Base-by-base conservation (phyloP, 2,329 filamentous ascomycete species). In the Tolypocladium ovalisporum region DNA sequence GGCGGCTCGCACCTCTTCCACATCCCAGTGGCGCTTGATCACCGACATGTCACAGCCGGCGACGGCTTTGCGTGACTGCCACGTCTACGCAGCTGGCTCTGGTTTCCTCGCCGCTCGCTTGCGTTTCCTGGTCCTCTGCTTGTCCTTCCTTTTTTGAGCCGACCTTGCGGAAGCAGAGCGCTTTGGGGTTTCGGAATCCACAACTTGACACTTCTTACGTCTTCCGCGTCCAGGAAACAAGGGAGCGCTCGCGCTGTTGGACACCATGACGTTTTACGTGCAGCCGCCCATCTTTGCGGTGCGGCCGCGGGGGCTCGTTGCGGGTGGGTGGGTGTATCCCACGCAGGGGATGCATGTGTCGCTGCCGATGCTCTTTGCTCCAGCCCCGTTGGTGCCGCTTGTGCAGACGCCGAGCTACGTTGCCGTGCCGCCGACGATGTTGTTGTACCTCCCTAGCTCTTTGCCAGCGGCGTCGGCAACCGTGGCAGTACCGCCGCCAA, bases 261-360 rank as follows among this genome's bases (percentile, higher is more conserved):
- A 47, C 9, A 54, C 8, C 8, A 70, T 70, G 67, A 13, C 64
- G 0, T 67, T 61, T 32, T 61, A 64, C 49, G 63, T 67, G 47
- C 66, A 64, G 27, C 60, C 64, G 15, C 65, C 66, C 27, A 55
- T 68, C 42, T 65, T 70, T n/a, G 49, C 36, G 37, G 44, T 32
- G 35, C 59, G 32, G 19, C 57, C 47, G 29, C 8, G 8, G 19
- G 47, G 22, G 27, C 15, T 34, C 17, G 7, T 19, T n/a, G n/a
- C n/a, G 24, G 19, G 24, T 27, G 27, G 44, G 27, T 10, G 15
- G 5, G 44, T n/a, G 44, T 19, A 17, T 47, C 12, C 24, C 42
- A 12, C 22, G 42, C 42, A 27, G 22, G 13, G 24, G 15, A 6
- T 27, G 9, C 2, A 3, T 8, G 15, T 32, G 1, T 6, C 47